Conservation (phyloP, 768 basidiomycete genomes). For the Vishniacozyma victoriae region DNA sequence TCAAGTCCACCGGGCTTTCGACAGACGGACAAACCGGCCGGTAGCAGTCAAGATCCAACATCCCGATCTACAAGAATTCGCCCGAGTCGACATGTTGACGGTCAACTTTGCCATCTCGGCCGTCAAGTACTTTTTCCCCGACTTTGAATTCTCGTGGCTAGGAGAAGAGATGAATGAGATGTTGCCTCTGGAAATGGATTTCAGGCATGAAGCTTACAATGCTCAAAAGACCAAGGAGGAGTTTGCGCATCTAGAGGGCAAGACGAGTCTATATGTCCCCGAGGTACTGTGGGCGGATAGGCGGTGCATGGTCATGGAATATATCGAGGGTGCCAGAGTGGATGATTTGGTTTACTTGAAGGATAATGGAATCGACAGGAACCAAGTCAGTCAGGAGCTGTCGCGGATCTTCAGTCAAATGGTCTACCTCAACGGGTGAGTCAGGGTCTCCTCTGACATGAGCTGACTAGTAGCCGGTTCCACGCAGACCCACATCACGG, state of each 20-base stretch:
- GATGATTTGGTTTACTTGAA: conserved; percentile 82
- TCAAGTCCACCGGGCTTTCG: conserved; percentile 82
- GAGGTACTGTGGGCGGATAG: conserved; percentile 70
- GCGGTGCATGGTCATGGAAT: conserved; percentile 91
- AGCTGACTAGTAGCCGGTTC: too few relatives aligned
- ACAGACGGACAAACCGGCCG: conserved; percentile 62
- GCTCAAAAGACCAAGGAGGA: conserved; percentile 65
- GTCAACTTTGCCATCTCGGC: conserved; percentile 58
- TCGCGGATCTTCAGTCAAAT: conserved; percentile 85
- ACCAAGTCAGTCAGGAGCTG: conserved; percentile 85
- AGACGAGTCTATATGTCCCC: conserved; percentile 76
- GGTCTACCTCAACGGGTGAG: conserved; percentile 91
- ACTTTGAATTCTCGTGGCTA: conserved; percentile 92
- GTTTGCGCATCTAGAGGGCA: conserved; percentile 59
- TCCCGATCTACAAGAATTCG: conserved; percentile 86
- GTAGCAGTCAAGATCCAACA: conserved; percentile 83
- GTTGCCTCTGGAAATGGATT: conserved; percentile 86
- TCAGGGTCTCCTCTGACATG: too few relatives aligned
- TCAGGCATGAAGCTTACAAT: conserved; percentile 80
- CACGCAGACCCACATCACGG: conserved; percentile 78
- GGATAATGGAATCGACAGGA: conserved; percentile 77
- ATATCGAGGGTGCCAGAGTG: conserved; percentile 68
- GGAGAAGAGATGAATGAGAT: conserved; percentile 79
- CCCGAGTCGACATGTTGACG: conserved; percentile 63
- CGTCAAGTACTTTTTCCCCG: conserved; percentile 89